These are phyloP conservation scores for Clonostachys chloroleuca DNA, from an alignment of 2,329 filamentous ascomycete species.

Conservation along the genomic window DNA sequence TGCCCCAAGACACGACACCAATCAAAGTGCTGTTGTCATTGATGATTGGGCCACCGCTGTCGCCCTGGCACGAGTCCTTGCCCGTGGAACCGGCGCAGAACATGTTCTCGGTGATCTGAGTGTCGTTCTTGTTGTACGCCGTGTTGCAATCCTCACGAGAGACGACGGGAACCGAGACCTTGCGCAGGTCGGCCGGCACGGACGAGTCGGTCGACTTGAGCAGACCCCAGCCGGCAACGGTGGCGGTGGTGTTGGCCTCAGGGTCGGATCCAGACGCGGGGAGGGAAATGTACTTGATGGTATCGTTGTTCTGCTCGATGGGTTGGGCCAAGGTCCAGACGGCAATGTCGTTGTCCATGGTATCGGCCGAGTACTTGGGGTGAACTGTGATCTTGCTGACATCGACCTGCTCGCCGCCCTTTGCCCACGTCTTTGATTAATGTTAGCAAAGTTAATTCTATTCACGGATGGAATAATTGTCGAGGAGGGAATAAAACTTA, in stretches of 20 bases:
- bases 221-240: conserved; percentile 19
- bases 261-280: conserved; percentile 16
- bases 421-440: neutral
- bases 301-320: conserved; percentile 10
- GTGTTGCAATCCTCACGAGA: conserved; percentile 14
- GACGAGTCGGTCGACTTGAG: conserved; percentile 2
- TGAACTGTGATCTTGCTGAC: conserved; percentile 14
- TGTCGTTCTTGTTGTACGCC: conserved; percentile 14
- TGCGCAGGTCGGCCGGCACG: conserved; percentile 12
- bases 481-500: conserved; percentile 9
- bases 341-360: conserved; percentile 16
- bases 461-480: too few relatives aligned
- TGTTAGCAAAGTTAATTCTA: conserved; percentile 4
- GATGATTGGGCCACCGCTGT: conserved; percentile 22
- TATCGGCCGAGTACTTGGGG: conserved; percentile 10
- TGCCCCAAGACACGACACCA: conserved; percentile 22
- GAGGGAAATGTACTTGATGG: conserved; percentile 15
- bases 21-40: conserved; percentile 11
- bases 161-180: conserved; percentile 21
- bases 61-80: conserved; percentile 23
- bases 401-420: conserved; percentile 15
- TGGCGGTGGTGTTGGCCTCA: conserved; percentile 7
- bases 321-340: conserved; percentile 17
- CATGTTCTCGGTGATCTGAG: conserved; percentile 19
- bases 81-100: conserved; percentile 21